Conservation (phyloP, 2,329 filamentous ascomycete genomes). For the Paraconiothyrium sp. region DNA sequence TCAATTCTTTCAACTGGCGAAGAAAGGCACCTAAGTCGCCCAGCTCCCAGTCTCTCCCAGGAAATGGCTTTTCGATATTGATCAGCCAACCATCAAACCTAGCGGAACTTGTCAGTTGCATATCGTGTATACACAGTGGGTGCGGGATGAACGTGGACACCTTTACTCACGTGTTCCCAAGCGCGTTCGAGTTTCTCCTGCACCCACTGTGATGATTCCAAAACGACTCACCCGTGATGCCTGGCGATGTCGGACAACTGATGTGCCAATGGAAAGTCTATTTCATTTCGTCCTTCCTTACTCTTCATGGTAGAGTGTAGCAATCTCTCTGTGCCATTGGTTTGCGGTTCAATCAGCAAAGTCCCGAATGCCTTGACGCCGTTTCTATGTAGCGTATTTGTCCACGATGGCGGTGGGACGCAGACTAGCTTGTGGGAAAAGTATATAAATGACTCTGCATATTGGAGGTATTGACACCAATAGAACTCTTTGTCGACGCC, state of each 20-base stretch:
- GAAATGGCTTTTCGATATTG: conserved; percentile 57
- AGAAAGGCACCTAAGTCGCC: conserved; percentile 50
- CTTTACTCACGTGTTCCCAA: too few species aligned
- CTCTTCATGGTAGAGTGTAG: conserved; percentile 26
- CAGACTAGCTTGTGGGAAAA: conserved; percentile 59
- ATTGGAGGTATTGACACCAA: conserved; percentile 56
- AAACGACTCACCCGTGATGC: conserved; percentile 42
- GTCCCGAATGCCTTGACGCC: conserved; percentile 56
- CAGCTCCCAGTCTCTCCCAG: conserved; percentile 41
- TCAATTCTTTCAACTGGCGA: conserved; percentile 43
- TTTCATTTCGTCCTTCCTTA: conserved; percentile 12
- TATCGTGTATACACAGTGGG: too few species aligned
- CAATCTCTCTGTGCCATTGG: conserved; percentile 43
- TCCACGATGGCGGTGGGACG: conserved; percentile 57
- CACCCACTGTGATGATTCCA: neutral
- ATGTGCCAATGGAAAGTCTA: conserved; percentile 47
- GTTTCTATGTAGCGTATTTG: conserved; percentile 58
- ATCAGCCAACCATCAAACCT: conserved; percentile 59
- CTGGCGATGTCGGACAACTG: conserved; percentile 52
- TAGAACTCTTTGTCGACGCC: conserved; percentile 47
- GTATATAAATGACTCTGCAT: conserved; percentile 57
- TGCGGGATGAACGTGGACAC: too few species aligned
- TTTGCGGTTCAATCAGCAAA: conserved; percentile 55
- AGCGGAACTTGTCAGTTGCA: neutral
- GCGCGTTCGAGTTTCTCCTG: too few species aligned